Base-by-base conservation (phyloP, 768 basidiomycete species). In the Naganishia friedmannii region DNA sequence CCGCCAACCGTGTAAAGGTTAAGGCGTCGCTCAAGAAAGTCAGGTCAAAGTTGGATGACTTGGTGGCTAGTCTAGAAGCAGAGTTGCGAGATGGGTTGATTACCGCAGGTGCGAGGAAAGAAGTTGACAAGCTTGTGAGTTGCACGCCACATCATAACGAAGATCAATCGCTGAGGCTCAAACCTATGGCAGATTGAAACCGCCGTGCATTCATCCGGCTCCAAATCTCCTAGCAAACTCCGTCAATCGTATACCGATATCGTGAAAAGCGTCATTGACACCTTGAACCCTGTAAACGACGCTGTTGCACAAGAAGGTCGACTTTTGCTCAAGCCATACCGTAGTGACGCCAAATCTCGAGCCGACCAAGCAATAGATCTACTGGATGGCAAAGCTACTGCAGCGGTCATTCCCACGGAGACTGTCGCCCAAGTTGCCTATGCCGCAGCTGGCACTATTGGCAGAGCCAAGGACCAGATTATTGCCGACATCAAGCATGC, bases 311-410 rank as follows among this genome's bases (percentile, higher is more conserved):
- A 63, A 63, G 60, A 63, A 29, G 60, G 23, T 15, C 60, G 42
- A 63, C 60, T 63, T 15, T 37, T 63, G 37, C 60, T 63, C 60
- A 63, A 63, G 60, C 60, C 60, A 45, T 63, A 63, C 60, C 37
- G 60, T 6, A 63, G 46, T 23, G 60, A 46, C 3, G 60, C 60
- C 60, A 63, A 63, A 42, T n/a, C 37, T 29, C 60, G 60, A 28
- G 60, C 60, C 9, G 60, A 63, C 17, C 39, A 26, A 26, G 60
- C 60, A 9, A 42, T 63, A 12, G 37, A 39, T 26, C 23, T 63
- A 21, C 60, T 63, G 23, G 60, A 63, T 29, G 60, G 60, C 7
- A 63, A 63, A 45, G 60, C 39, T 42, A 46, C 60, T 0, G 60
- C 60, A 26, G 39, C 60, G 19, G 39, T 63, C 23, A 23, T 63